Evolutionary conservation across 2,329 filamentous ascomycete genomes (phyloP), one percentile per base, ranked within the genome.

Genomic region (Byssothecium circinans): DNA sequence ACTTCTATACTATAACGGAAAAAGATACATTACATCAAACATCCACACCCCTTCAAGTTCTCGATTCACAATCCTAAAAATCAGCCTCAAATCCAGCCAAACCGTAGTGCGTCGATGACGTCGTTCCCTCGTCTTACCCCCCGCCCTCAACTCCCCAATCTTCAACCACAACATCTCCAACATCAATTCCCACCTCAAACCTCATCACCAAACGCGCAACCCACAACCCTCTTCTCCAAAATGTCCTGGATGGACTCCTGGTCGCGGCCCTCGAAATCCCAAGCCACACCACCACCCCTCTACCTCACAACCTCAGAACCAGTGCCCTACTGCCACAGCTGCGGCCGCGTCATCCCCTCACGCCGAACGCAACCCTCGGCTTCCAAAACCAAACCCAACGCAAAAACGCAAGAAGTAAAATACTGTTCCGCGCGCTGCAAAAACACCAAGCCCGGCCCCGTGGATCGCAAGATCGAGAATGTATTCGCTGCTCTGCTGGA

Each of bases 341-440:
- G 81, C 54, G 81, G 82, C 1, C 73, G 81, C 33, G 74, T 81
- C 2, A 82, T 83, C 32, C 75, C 77, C 53, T 62, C 66, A 60
- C 65, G 67, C 18, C 72, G 72, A 38, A 59, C 57, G 2, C 56
- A 64, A 15, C 52, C 65, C 5, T 58, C 65, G n/a, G 7, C 6
- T 27, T 27, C 25, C 6, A 27, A 11, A 27, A 27, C 25, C 7
- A 27, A 27, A 27, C 11, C 25, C 7, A 27, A 27, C 7, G 6
- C 25, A 11, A 27, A 27, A 27, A 27, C 6, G 15, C 56, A 65
- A 20, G 57, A 66, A 34, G 64, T 75, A 25, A 83, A 81, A 52
- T 85, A 83, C 69, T 84, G 82, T 67, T 84, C 81, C 0, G 70
- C 75, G 37, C 70, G 77, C 30, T 85, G 81, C 54, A 72, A 79